phyloP scores from a whole-genome alignment of 2,329 filamentous ascomycete genomes.

The Malbranchea cinnamomea region DNA sequence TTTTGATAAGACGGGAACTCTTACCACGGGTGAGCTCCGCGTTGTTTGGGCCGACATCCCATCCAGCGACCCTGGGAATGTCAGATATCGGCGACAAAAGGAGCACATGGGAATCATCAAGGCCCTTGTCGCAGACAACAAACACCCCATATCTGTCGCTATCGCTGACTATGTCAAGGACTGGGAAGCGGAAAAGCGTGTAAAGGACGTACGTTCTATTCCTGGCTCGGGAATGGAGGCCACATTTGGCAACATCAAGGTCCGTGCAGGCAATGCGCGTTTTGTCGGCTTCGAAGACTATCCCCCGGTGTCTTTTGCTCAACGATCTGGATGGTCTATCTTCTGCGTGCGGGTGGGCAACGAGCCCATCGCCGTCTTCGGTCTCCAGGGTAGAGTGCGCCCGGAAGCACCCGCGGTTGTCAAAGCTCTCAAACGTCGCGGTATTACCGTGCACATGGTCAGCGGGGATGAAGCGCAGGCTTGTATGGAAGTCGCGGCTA shows the following conservation, averaged over 20 bases:
- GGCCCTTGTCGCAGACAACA: constrained; percentile 28
- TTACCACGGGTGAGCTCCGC: constrained; percentile 43
- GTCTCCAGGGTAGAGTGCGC: constrained; percentile 33
- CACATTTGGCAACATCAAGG: constrained; percentile 2
- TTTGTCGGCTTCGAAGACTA: constrained; percentile 23
- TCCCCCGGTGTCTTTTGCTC: constrained; percentile 18
- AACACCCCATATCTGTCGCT: constrained; percentile 39
- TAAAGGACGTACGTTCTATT: constrained; percentile 13
- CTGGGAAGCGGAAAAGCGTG: constrained; percentile 2
- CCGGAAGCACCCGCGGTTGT: constrained; percentile 38
- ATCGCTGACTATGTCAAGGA: constrained; percentile 28
- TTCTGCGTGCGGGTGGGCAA: constrained; percentile 42
- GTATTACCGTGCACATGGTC: constrained; percentile 39
- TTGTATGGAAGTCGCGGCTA: constrained; percentile 33
- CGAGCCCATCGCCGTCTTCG: constrained; percentile 33
- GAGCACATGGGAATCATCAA: constrained; percentile 21
- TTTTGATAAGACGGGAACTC: constrained; percentile 58
- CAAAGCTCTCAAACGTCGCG: constrained; percentile 32
- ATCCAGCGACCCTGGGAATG: constrained; percentile 4
- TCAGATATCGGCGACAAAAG: too few species aligned
- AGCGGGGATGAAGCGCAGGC: constrained; percentile 41
- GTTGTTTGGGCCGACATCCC: constrained; percentile 21
- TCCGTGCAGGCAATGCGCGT: constrained; percentile 18
- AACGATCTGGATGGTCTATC: constrained; percentile 32
- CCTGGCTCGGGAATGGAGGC: constrained; percentile 19